Conservation (phyloP, 495 filamentous ascomycete genomes). For the Parathielavia appendiculata region DNA sequence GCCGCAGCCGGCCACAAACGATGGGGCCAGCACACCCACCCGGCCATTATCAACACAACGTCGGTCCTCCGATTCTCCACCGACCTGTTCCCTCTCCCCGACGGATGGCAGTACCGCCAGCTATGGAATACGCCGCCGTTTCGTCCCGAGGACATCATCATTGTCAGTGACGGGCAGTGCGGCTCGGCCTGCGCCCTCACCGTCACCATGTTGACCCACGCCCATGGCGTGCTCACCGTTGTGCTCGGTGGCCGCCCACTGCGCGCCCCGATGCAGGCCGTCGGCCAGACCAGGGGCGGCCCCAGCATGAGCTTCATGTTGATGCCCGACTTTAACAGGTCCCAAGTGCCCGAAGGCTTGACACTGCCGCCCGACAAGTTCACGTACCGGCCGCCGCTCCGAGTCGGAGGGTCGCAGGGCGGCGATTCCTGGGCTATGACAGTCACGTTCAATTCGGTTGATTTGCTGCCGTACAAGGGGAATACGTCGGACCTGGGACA, state of each 20-base stretch:
- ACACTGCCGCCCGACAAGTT: background rate
- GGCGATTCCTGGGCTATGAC: background rate
- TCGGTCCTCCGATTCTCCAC: background rate
- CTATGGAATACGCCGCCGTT: constrained; percentile 16
- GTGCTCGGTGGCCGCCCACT: constrained; percentile 56
- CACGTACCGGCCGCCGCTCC: no score
- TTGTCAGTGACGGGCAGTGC: constrained; percentile 58
- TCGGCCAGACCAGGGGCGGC: constrained; percentile 56
- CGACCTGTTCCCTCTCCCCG: background rate
- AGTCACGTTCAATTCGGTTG: constrained; percentile 15
- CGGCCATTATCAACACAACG: background rate
- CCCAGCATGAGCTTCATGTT: constrained; percentile 18
- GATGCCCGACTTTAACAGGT: background rate
- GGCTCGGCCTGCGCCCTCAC: constrained; percentile 61
- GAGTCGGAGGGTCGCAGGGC: no score
- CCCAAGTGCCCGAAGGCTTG: background rate
- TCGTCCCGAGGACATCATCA: constrained; percentile 36
- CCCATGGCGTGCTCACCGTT: constrained; percentile 55
- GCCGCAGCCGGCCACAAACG: no score
- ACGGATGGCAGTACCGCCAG: background rate
- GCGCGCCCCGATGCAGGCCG: constrained; percentile 55
- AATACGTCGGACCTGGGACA: no score
- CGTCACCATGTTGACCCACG: constrained; percentile 49
- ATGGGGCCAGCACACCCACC: constrained; percentile 2
- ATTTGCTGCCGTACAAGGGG: constrained; percentile 2